phyloP scores from a whole-genome alignment of 805 yeast species.

The Jamesozyma rosinii region DNA sequence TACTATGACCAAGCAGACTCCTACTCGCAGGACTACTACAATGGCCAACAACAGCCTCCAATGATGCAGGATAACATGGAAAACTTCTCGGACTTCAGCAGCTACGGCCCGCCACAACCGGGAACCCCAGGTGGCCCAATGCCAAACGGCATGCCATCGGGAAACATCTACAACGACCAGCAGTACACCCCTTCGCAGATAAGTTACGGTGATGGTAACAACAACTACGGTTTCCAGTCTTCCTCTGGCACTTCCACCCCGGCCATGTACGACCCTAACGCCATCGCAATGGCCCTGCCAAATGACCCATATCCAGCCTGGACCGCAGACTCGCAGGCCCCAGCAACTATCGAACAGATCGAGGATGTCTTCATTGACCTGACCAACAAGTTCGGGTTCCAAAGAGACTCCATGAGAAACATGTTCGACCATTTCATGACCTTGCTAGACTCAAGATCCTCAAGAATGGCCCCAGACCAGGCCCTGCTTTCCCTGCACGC shows the following conservation, averaged over 20 bases:
- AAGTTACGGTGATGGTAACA: conserved; percentile 55
- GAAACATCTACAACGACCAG: conserved; percentile 2
- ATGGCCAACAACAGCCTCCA: conserved; percentile 32
- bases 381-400: conserved; percentile 79
- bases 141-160: background rate
- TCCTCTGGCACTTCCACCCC: conserved; percentile 95
- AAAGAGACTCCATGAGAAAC: conserved; percentile 87
- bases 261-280: conserved; percentile 59
- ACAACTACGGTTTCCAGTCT: conserved; percentile 40
- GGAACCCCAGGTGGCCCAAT: conserved; percentile 39
- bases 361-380: conserved; percentile 80
- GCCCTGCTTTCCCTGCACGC: conserved; percentile 76
- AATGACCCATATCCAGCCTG: conserved; percentile 98
- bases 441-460: conserved; percentile 69
- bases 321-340: conserved; percentile 93
- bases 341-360: conserved; percentile 72
- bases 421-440: conserved; percentile 85
- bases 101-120: conserved; percentile 47
- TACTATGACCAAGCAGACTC: conserved; percentile 22
- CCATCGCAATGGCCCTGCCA: conserved; percentile 60
- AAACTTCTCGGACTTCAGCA: conserved; percentile 58
- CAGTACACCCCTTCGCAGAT: conserved; percentile 80
- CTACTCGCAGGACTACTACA: conserved; percentile 6
- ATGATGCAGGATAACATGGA: conserved; percentile 37
- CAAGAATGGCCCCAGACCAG: conserved; percentile 85